Percentiles rank a stretch among this genome's conserved stretches.
These are phyloP conservation scores for Ogataea trehaloabstinens DNA, from an alignment of 805 yeast species.

Conservation along the genomic window DNA sequence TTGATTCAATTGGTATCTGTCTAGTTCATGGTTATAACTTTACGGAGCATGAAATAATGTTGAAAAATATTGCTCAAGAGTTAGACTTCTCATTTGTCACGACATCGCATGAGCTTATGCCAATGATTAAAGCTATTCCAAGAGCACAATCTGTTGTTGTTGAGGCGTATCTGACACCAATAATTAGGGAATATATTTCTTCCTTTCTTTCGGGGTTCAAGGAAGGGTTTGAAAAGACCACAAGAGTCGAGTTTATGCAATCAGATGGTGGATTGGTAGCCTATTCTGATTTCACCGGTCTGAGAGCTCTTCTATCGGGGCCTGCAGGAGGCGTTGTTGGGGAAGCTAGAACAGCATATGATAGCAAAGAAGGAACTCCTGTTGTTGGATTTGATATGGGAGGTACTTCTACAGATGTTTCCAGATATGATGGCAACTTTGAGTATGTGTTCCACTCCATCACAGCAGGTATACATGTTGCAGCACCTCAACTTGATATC, in stretches of 20 bases:
- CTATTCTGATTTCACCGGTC: conserved; percentile 48
- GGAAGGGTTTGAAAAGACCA: conserved; percentile 19
- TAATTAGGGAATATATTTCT: conserved; percentile 35
- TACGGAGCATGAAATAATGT: conserved; percentile 35
- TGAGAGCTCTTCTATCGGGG: conserved; percentile 51
- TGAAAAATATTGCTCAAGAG: conserved; percentile 32
- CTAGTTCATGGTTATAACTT: conserved; percentile 34
- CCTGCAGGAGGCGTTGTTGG: conserved; percentile 65
- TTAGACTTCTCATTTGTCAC: conserved; percentile 40
- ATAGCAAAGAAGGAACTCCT: conserved; percentile 18
- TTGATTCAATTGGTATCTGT: conserved; percentile 30
- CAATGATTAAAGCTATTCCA: conserved; percentile 33
- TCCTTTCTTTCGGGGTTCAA: conserved; percentile 33
- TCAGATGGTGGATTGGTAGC: conserved; percentile 55
- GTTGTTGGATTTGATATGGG: conserved; percentile 40
- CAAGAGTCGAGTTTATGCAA: conserved; percentile 50
- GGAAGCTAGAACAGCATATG: conserved; percentile 43
- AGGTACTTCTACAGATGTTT: conserved; percentile 36
- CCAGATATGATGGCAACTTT: conserved; percentile 58
- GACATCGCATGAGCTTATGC: conserved; percentile 33
- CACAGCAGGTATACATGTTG: conserved; percentile 38
- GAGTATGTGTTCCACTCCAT: conserved; percentile 71
- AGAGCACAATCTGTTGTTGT: conserved; percentile 35
- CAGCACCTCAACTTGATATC: conserved; percentile 37
- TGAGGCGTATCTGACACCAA: conserved; percentile 42